phyloP scores from a whole-genome alignment of 495 filamentous ascomycete genomes.

The Annulohypoxylon nitens region DNA sequence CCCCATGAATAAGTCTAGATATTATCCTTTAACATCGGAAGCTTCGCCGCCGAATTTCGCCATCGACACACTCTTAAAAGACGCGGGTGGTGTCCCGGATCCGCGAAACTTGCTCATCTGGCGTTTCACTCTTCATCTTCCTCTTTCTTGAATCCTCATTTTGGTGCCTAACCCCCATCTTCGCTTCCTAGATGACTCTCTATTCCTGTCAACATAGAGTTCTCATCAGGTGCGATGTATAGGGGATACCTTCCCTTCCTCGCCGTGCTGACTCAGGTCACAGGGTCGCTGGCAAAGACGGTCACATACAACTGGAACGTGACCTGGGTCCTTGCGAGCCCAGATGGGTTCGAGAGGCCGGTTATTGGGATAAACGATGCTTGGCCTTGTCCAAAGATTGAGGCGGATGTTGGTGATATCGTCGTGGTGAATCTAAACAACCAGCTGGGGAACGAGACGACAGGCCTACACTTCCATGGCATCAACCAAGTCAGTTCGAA shows the following conservation, averaged over 20 bases:
- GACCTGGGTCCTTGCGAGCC: constrained; percentile 77
- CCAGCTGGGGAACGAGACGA: constrained; percentile 77
- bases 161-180: constrained; percentile 16
- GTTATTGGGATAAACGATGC: constrained; percentile 82
- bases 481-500: constrained; percentile 77
- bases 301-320: constrained; percentile 70
- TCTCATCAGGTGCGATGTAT: constrained; percentile 28
- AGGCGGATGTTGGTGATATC: constrained; percentile 77
- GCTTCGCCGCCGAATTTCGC: constrained; percentile 5
- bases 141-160: constrained; percentile 9
- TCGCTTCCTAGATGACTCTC: constrained; percentile 7
- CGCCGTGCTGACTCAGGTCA: constrained; percentile 41
- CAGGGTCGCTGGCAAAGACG: constrained; percentile 47
- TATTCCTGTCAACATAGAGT: constrained; percentile 27
- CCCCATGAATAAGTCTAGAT: not conserved
- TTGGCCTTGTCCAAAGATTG: constrained; percentile 78
- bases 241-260: constrained; percentile 31
- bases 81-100: constrained; percentile 10
- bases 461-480: constrained; percentile 84
- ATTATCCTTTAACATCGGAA: not conserved
- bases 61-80: constrained; percentile 34
- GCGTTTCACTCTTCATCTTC: constrained; percentile 21
- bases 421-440: constrained; percentile 79
- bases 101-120: constrained; percentile 35
- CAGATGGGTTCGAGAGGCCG: constrained; percentile 74